Evolutionary conservation across 495 filamentous ascomycete genomes (phyloP).

Genomic region (Podospora pseudocomata): DNA sequence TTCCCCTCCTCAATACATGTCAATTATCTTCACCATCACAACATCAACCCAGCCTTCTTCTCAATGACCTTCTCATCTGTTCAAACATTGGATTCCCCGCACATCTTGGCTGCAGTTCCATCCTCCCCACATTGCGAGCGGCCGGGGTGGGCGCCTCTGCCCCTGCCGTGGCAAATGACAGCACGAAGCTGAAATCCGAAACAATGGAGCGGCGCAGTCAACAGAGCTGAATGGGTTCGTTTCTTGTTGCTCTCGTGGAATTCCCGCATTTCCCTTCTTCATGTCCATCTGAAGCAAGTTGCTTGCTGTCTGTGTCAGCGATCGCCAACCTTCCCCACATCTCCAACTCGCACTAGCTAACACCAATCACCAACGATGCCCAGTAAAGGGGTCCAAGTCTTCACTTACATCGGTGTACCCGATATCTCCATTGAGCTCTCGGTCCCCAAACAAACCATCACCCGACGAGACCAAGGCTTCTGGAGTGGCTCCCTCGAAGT

Average conservation of each 20-base stretch:
- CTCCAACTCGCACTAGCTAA: not conserved
- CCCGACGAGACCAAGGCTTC: conserved; percentile 34
- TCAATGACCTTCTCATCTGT: not conserved
- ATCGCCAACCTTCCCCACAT: not conserved
- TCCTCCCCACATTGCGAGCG: not conserved
- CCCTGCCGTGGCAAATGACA: not conserved
- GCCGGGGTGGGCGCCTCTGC: not conserved
- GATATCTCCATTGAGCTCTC: conserved; percentile 45
- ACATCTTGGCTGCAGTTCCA: conserved; percentile 2
- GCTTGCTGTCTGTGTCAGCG: not conserved
- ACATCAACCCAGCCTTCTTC: no score
- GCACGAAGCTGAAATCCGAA: not conserved
- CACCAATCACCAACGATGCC: conserved; percentile 34
- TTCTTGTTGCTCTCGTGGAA: not conserved
- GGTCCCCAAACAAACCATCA: conserved; percentile 40
- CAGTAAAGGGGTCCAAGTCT: conserved; percentile 48
- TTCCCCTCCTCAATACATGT: no score
- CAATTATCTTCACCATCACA: no score
- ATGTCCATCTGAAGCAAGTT: not conserved
- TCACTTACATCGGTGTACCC: conserved; percentile 46
- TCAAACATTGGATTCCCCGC: not conserved
- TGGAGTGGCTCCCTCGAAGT: conserved; percentile 44
- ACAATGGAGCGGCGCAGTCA: not conserved
- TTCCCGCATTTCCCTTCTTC: not conserved
- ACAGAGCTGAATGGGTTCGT: not conserved